phyloP scores from a whole-genome alignment of 1,284 basidiomycete genomes.

The Ustilago lituana region DNA sequence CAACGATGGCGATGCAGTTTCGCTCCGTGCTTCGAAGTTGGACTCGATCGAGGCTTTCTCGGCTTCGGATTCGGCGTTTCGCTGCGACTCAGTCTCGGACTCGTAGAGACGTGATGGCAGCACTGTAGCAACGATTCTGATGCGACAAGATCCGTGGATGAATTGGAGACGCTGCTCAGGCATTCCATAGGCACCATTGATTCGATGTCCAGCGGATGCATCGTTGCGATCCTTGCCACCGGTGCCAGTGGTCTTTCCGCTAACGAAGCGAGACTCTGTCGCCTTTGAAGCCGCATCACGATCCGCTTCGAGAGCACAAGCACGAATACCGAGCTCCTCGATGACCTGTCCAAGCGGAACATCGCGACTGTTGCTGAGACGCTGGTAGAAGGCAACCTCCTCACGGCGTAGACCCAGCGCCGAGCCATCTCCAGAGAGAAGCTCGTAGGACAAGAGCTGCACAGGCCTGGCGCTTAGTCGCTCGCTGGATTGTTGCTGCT shows the following conservation, averaged over 20 bases:
- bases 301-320: constrained; percentile 41
- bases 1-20: constrained; percentile 6
- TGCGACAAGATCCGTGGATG: constrained; percentile 45
- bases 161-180: constrained; percentile 47
- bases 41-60: constrained; percentile 1
- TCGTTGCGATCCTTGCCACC: constrained; percentile 9
- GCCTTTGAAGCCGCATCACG: constrained; percentile 13
- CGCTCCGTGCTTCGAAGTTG: background rate
- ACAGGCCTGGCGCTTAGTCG: constrained; percentile 2
- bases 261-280: constrained; percentile 26
- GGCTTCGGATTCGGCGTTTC: background rate
- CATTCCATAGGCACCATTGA: constrained; percentile 25
- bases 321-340: constrained; percentile 54
- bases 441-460: constrained; percentile 40
- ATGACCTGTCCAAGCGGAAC: constrained; percentile 56
- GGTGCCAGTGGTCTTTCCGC: constrained; percentile 12
- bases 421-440: constrained; percentile 21
- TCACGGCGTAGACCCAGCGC: constrained; percentile 32
- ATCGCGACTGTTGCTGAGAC: constrained; percentile 46
- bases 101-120: constrained; percentile 31
- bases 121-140: constrained; percentile 45
- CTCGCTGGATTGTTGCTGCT: constrained; percentile 16
- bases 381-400: constrained; percentile 54
- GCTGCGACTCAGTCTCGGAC: constrained; percentile 1
- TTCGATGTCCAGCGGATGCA: background rate